Percentiles rank a stretch among this genome's conserved stretches.
These are phyloP conservation scores for Glycyrrhiza uralensis DNA, from an alignment of 306 rosid genomes.

Conservation along the genomic window DNA sequence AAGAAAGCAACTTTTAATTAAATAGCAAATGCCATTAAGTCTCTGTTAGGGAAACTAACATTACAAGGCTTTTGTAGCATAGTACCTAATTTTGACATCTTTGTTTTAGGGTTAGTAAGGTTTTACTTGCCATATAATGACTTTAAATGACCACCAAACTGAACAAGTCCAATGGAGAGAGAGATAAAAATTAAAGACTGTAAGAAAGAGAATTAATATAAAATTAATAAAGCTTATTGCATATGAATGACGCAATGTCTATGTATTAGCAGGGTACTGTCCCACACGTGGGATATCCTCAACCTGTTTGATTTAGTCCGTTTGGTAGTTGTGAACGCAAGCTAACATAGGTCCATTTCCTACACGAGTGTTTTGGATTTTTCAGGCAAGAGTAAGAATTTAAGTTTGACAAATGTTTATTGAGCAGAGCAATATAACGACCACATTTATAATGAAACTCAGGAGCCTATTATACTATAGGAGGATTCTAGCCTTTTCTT, in stretches of 20 bases:
- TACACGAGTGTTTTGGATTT: slow-evolving; percentile 33
- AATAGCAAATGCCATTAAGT: slow-evolving; percentile 29
- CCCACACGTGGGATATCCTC: slow-evolving; percentile 12
- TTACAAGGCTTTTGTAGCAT: slow-evolving; percentile 43
- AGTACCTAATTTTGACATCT: slow-evolving; percentile 66
- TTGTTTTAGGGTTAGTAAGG: slow-evolving; percentile 56
- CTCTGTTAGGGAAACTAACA: slow-evolving; percentile 71
- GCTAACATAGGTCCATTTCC: slow-evolving; percentile 13
- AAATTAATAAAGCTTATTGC: slow-evolving; percentile 20
- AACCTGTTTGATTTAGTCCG: not conserved
- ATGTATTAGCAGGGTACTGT: slow-evolving; percentile 9
- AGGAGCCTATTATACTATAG: not conserved
- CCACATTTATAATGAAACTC: not conserved
- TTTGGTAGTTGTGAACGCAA: slow-evolving; percentile 29
- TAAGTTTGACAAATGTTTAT: slow-evolving; percentile 22
- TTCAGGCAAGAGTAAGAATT: slow-evolving; percentile 1
- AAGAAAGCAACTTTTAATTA: not conserved
- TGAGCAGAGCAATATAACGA: not conserved
- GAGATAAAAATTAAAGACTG: not conserved
- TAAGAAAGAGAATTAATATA: not conserved
- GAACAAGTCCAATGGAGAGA: slow-evolving; percentile 29
- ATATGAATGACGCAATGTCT: slow-evolving; percentile 52
- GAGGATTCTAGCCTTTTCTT: not conserved
- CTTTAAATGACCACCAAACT: slow-evolving; percentile 50
- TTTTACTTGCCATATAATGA: slow-evolving; percentile 62